A percentile compares a stretch with the other conserved stretches of the same genome.
Conservation (phyloP, 2,329 filamentous ascomycete genomes). For the Calonectria fujianensis region DNA sequence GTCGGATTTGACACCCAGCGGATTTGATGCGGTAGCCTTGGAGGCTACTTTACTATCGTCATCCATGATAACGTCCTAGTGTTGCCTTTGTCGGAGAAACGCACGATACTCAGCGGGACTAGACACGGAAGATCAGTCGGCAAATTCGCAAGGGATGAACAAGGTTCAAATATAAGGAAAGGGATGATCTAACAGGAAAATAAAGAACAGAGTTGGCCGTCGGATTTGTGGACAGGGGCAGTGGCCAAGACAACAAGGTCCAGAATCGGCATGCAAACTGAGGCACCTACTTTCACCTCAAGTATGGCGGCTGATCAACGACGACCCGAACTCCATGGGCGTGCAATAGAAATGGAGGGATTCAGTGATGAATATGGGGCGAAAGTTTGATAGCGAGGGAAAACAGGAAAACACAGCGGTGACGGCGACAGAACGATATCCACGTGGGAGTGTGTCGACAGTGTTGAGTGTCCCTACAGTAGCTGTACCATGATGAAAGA, state of each 20-base stretch:
- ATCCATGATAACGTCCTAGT: conserved; percentile 52
- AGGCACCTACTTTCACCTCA: conserved; percentile 8
- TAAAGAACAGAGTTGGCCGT: conserved; percentile 3
- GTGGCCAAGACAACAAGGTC: conserved; percentile 18
- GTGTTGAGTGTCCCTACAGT: conserved; percentile 36
- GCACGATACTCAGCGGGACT: neutral
- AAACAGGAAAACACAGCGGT: conserved; percentile 22
- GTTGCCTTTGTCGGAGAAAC: neutral
- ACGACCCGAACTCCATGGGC: neutral
- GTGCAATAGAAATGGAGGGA: neutral
- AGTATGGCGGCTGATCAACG: conserved; percentile 1
- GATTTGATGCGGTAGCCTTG: conserved; percentile 30
- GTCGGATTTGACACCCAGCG: conserved; percentile 50
- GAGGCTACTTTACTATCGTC: conserved; percentile 47
- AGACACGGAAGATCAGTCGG: neutral
- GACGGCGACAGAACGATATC: conserved; percentile 31
- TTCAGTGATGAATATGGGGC: neutral
- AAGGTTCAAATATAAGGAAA: neutral
- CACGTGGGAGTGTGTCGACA: conserved; percentile 40
- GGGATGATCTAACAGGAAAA: conserved; percentile 13
- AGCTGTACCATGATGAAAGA: conserved; percentile 37
- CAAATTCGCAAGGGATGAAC: neutral
- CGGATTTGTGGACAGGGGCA: conserved; percentile 16
- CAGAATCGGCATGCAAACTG: conserved; percentile 18
- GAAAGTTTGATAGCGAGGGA: conserved; percentile 9